Evolutionary conservation across 805 yeast genomes (phyloP).

Genomic region (Myxozyma vanderwaltii): DNA sequence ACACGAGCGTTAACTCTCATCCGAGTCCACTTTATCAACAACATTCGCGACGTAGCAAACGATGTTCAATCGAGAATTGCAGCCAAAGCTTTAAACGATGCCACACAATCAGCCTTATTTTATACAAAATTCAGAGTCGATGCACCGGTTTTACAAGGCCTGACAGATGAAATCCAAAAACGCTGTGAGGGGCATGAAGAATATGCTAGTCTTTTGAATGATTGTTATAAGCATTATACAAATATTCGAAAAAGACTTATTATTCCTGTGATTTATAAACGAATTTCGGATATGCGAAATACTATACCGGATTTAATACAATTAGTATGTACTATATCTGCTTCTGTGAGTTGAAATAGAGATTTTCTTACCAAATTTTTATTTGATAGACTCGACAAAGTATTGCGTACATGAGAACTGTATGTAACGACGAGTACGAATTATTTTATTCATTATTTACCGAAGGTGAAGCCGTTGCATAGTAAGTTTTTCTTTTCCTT

Average conservation of each 20-base stretch:
- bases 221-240: conserved; percentile 66
- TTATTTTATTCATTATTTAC: conserved; percentile 61
- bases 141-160: conserved; percentile 45
- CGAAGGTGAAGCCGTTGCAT: conserved; percentile 45
- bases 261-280: conserved; percentile 46
- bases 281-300: conserved; percentile 43
- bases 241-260: conserved; percentile 56
- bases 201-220: conserved; percentile 66
- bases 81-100: conserved; percentile 42
- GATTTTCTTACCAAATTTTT: no score
- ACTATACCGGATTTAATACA: conserved; percentile 52
- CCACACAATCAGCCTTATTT: conserved; percentile 63
- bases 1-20: conserved; percentile 77
- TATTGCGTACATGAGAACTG: conserved; percentile 59
- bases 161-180: conserved; percentile 45
- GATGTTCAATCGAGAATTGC: conserved; percentile 33
- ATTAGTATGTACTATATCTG: no score
- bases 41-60: conserved; percentile 40
- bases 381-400: conserved; percentile 54
- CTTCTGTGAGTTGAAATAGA: no score
- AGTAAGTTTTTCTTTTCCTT: conserved; percentile 31
- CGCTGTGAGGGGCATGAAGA: conserved; percentile 51
- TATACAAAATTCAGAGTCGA: conserved; percentile 63
- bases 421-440: conserved; percentile 62
- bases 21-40: conserved; percentile 58